Percentiles rank a stretch among this genome's conserved stretches.
These are phyloP conservation scores for Acanthamoeba castellanii DNA, from an alignment of 208 protist species.

Conservation along the genomic window DNA sequence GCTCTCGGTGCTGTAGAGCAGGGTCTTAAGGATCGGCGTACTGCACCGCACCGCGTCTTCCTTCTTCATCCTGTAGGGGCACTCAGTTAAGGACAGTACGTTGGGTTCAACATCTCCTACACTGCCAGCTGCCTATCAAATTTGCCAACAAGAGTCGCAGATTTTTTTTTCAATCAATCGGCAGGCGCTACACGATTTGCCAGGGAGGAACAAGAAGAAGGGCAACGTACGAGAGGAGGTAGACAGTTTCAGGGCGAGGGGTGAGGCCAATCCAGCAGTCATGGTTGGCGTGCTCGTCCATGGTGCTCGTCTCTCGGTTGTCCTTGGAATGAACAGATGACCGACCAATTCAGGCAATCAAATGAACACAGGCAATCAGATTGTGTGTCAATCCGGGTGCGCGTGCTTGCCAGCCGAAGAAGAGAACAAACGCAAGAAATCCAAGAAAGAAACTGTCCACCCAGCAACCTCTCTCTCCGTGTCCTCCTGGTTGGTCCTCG, in stretches of 20 bases:
- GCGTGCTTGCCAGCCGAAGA: too few relatives aligned
- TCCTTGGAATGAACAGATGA: too few relatives aligned
- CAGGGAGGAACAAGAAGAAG: neutral
- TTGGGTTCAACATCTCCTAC: neutral
- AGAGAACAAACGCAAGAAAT: too few relatives aligned
- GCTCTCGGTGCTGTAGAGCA: conserved; percentile 60
- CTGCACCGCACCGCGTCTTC: conserved; percentile 40
- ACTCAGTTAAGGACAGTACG: neutral
- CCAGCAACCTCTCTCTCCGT: too few relatives aligned
- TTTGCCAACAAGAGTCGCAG: too few relatives aligned
- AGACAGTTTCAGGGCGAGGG: conserved; percentile 35
- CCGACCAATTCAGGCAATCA: too few relatives aligned
- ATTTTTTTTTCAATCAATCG: too few relatives aligned
- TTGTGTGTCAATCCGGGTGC: too few relatives aligned
- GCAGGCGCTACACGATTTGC: neutral
- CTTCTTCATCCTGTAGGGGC: neutral
- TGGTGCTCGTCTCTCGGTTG: neutral
- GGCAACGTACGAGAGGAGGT: conserved; percentile 36
- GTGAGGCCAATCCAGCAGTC: conserved; percentile 55
- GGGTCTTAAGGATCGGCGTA: conserved; percentile 53
- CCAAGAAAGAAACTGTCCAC: too few relatives aligned
- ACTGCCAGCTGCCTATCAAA: too few relatives aligned
- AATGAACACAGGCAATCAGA: too few relatives aligned
- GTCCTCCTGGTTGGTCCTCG: too few relatives aligned
- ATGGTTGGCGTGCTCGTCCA: conserved; percentile 27